Evolutionary conservation across 345 rosid species (phyloP).

Genomic region (Noccaea caerulescens): DNA sequence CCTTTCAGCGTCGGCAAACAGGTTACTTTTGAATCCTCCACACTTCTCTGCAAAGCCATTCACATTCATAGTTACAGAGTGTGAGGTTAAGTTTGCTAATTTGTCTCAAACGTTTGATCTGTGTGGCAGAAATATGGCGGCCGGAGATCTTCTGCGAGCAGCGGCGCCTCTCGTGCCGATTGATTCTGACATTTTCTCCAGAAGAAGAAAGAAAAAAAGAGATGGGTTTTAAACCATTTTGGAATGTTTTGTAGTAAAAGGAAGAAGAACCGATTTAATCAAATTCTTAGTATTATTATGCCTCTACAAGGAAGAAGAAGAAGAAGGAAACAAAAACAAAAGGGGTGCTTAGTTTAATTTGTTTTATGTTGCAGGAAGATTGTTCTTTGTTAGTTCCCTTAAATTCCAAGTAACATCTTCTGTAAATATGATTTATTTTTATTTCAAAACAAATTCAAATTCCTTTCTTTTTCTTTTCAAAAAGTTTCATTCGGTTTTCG

Average conservation of each 20-base stretch:
- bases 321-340: neutral
- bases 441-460: slow-evolving; percentile 16
- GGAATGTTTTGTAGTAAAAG: slow-evolving; percentile 34
- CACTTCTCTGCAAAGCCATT: neutral
- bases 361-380: slow-evolving; percentile 26
- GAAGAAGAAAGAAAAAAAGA: neutral
- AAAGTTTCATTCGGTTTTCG: neutral
- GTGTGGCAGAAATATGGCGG: slow-evolving; percentile 55
- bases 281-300: slow-evolving; percentile 3
- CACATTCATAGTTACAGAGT: neutral
- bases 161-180: slow-evolving; percentile 56
- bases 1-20: slow-evolving; percentile 73
- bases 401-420: neutral
- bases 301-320: neutral
- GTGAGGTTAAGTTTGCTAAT: neutral
- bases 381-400: slow-evolving; percentile 25
- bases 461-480: neutral
- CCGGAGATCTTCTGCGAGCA: slow-evolving; percentile 54
- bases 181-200: slow-evolving; percentile 14
- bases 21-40: slow-evolving; percentile 41
- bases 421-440: slow-evolving; percentile 38
- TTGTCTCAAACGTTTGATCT: slow-evolving; percentile 8
- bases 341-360: slow-evolving; percentile 20
- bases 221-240: neutral
- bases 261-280: slow-evolving; percentile 19